Evolutionary conservation across 371 early-diverging fungal species (phyloP).

Genomic region (Rhizopus microsporus): DNA sequence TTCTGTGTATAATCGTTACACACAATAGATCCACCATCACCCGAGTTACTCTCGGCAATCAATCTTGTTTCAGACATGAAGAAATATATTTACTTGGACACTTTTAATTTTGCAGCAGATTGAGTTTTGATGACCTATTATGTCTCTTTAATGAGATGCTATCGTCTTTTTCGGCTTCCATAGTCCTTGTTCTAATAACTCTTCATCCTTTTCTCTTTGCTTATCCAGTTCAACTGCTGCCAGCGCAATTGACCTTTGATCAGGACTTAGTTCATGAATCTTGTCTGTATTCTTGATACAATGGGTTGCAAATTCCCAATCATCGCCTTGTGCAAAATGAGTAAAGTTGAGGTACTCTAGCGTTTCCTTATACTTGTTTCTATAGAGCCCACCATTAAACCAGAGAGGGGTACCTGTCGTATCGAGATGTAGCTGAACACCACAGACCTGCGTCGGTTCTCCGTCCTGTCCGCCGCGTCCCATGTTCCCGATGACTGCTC

Average conservation of each 20-base stretch:
- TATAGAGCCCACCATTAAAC: conserved; percentile 51
- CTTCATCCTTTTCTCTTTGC: conserved; percentile 15
- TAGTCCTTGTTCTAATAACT: conserved; percentile 13
- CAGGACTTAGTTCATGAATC: conserved; percentile 12
- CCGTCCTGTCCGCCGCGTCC: conserved; percentile 39
- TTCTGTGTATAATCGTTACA: too few relatives aligned
- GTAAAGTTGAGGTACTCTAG: conserved; percentile 37
- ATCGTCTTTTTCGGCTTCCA: conserved; percentile 15
- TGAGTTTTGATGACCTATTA: too few relatives aligned
- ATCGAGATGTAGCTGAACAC: conserved; percentile 49
- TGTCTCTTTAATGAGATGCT: too few relatives aligned
- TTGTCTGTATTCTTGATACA: conserved; percentile 30
- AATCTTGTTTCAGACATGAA: too few relatives aligned
- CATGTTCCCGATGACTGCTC: conserved; percentile 55
- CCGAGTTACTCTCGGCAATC: too few relatives aligned
- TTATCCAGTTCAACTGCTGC: conserved; percentile 22
- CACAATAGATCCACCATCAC: too few relatives aligned
- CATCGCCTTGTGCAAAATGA: conserved; percentile 24
- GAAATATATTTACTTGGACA: too few relatives aligned
- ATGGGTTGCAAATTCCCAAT: conserved; percentile 31
- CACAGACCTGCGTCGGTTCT: conserved; percentile 45
- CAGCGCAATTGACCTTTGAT: conserved; percentile 14
- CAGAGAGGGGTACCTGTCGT: conserved; percentile 36
- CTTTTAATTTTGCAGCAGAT: too few relatives aligned
- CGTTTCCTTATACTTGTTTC: conserved; percentile 40